Base-by-base conservation (phyloP, 2,329 filamentous ascomycete species). In the Aspergillus japonicus region DNA sequence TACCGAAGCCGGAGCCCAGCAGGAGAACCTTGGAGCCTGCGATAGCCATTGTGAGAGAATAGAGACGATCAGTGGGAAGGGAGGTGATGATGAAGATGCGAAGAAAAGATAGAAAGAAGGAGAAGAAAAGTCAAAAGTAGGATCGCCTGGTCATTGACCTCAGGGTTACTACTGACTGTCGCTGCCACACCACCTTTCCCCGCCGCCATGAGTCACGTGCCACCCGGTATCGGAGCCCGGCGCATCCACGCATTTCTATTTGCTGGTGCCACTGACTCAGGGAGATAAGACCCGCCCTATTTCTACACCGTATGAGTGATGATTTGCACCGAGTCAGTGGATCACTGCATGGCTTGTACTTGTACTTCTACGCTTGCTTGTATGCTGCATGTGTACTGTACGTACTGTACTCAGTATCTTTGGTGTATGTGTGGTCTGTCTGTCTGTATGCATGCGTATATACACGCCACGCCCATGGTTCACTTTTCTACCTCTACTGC, bases 21-120 rank as follows among this genome's bases (percentile, higher is more conserved):
- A 76, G 68, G 44, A 76, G 73, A 62, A 73, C 73, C 67, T 75
- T 76, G 52, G 71, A 75, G 67, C 73, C 73, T 66, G 73, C 71
- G 51, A 76, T 62, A 60, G 66, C 68, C 73, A 76, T 76, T 61
- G 63, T 75, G 71, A 66, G n/a, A 51, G 58, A 61, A 57, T 35
- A 51, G 21, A 21, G 42, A 52, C 11, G 50, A 16, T 50, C 35
- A 53, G 21, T 16, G 39, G 39, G 33, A 35, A 44, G 39, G 16
- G 16, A n/a, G 14, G 16, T 33, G 26, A 49, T 50, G 26, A 48
- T 59, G 64, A 56, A 62, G 62, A 62, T 58, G 60, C 31, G 47
- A 48, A 59, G 61, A 54, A 56, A 55, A 60, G 63, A 63, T 47
- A 44, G 58, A 55, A 54, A 50, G 59, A 57, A 59, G 51, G 50